Evolutionary conservation across 495 filamentous ascomycete species (phyloP).

Genomic region (Tricharina praecox): DNA sequence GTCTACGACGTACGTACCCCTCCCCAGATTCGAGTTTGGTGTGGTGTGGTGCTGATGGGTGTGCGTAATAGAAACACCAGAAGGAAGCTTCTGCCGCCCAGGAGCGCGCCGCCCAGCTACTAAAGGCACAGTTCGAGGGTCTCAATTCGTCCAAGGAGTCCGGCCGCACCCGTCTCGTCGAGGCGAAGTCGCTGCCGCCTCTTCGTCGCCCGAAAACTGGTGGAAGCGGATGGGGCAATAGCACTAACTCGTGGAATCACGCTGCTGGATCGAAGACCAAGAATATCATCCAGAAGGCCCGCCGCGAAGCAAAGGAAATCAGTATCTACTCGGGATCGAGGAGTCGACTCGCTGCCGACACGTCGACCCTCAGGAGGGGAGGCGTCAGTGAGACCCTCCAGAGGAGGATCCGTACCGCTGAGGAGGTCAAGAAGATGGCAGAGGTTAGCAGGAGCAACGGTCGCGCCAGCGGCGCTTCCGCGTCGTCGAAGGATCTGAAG

Average conservation of each 20-base stretch:
- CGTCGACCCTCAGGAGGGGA: not conserved
- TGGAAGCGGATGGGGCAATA: slow-evolving; percentile 14
- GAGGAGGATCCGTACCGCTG: not conserved
- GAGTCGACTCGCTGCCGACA: slow-evolving; percentile 9
- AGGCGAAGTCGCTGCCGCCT: slow-evolving; percentile 12
- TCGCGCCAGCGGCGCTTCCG: not conserved
- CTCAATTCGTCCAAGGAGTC: slow-evolving; percentile 14
- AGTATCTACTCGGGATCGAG: slow-evolving; percentile 15
- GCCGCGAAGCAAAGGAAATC: slow-evolving; percentile 21
- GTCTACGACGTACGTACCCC: slow-evolving; percentile 33
- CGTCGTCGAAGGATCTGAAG: no score
- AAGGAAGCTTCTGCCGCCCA: slow-evolving; percentile 7
- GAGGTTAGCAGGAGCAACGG: not conserved
- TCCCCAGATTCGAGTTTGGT: no score
- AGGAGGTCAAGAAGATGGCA: not conserved
- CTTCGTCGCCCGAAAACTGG: slow-evolving; percentile 5
- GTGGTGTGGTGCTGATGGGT: no score
- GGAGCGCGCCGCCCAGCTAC: slow-evolving; percentile 9
- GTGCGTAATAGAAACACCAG: slow-evolving; percentile 14
- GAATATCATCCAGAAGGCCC: slow-evolving; percentile 21
- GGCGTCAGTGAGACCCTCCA: not conserved
- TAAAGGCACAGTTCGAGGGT: slow-evolving; percentile 14
- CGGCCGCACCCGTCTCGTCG: slow-evolving; percentile 12
- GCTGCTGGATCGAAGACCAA: slow-evolving; percentile 24
- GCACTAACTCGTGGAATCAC: slow-evolving; percentile 10